These are phyloP conservation scores for Kurtzmaniella quercitrusa DNA, from an alignment of 1,139 yeast genomes.

Conservation along the genomic window DNA sequence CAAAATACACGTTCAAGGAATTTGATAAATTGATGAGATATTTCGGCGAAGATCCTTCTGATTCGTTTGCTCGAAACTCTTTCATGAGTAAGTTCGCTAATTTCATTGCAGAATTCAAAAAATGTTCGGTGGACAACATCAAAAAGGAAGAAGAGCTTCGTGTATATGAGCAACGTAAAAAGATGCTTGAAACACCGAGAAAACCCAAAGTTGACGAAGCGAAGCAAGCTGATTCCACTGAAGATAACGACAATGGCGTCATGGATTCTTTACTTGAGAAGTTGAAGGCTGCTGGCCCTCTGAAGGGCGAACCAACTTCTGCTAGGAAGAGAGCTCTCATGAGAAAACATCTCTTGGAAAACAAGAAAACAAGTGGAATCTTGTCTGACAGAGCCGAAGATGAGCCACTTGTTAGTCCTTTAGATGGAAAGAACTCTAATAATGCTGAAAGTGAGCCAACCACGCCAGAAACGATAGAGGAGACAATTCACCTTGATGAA, in stretches of 20 bases:
- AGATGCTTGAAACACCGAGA: constrained; percentile 48
- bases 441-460: constrained; percentile 7
- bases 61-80: constrained; percentile 58
- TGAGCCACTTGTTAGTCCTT: constrained; percentile 2
- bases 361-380: constrained; percentile 19
- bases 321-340: constrained; percentile 82
- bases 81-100: constrained; percentile 73
- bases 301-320: constrained; percentile 69
- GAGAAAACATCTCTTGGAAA: constrained; percentile 52
- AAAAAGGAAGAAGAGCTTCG: constrained; percentile 77
- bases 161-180: constrained; percentile 70
- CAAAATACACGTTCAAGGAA: constrained; percentile 58
- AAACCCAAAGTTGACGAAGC: constrained; percentile 15
- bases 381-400: constrained; percentile 8
- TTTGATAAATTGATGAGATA: constrained; percentile 67
- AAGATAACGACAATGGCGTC: constrained; percentile 45
- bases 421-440: constrained; percentile 7
- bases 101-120: constrained; percentile 70
- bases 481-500: constrained; percentile 1
- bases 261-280: constrained; percentile 74
- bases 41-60: constrained; percentile 75
- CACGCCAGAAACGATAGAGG: constrained; percentile 5
- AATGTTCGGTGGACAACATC: constrained; percentile 72
- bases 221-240: constrained; percentile 19
- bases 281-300: constrained; percentile 69